phyloP scores from a whole-genome alignment of 805 yeast genomes.

The Yamadazyma paraphyllophila region DNA sequence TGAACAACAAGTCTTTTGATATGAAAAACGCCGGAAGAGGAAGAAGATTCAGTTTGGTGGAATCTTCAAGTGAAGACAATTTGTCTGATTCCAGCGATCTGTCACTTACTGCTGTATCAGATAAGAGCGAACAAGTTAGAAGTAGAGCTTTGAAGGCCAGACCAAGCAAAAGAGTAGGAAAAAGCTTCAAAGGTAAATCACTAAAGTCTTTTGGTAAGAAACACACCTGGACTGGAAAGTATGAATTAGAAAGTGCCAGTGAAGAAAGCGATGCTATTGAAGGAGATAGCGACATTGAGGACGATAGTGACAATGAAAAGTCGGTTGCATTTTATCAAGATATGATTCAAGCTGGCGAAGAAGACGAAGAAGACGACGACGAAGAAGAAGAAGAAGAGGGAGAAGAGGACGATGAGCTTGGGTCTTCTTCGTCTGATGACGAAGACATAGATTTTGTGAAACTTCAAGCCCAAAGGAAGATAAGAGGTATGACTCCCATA shows the following conservation, averaged over 20 bases:
- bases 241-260: neutral
- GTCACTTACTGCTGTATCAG: slow-evolving; percentile 40
- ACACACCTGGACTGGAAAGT: slow-evolving; percentile 5
- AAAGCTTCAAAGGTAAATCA: slow-evolving; percentile 8
- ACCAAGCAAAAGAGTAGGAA: slow-evolving; percentile 4
- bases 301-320: slow-evolving; percentile 4
- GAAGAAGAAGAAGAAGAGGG: slow-evolving; percentile 14
- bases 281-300: slow-evolving; percentile 17
- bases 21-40: slow-evolving; percentile 8
- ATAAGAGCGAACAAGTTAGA: slow-evolving; percentile 9
- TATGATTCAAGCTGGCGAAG: slow-evolving; percentile 1
- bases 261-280: slow-evolving; percentile 13
- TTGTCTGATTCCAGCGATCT: slow-evolving; percentile 33
- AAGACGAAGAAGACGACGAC: slow-evolving; percentile 12
- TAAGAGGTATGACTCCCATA: slow-evolving; percentile 51
- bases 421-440: slow-evolving; percentile 54
- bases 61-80: slow-evolving; percentile 20
- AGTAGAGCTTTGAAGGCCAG: neutral
- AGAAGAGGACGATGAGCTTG: slow-evolving; percentile 21
- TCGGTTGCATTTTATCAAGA: neutral
- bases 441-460: slow-evolving; percentile 69
- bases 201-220: slow-evolving; percentile 6
- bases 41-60: slow-evolving; percentile 37
- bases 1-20: slow-evolving; percentile 14
- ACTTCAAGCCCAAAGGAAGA: slow-evolving; percentile 66